These are phyloP conservation scores for Ballota nigra DNA, from an alignment of 257 asterid species.

Conservation along the genomic window DNA sequence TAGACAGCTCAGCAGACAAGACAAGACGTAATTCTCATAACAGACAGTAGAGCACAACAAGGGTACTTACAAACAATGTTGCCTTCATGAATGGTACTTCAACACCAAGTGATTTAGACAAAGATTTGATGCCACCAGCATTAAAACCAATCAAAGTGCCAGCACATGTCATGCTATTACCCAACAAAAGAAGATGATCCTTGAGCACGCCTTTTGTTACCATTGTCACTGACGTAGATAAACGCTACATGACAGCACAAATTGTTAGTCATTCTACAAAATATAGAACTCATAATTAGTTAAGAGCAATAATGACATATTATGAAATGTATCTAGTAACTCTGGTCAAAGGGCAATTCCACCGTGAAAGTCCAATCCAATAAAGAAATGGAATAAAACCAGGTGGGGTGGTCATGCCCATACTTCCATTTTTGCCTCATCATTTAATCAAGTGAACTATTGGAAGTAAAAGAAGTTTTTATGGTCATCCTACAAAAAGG, in stretches of 20 bases:
- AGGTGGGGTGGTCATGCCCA: conserved; percentile 1
- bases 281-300: not conserved
- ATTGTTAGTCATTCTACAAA: not conserved
- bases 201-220: conserved; percentile 97
- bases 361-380: not conserved
- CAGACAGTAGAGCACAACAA: conserved; percentile 7
- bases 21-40: conserved; percentile 1
- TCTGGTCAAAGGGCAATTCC: not conserved
- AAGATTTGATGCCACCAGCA: conserved; percentile 82
- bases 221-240: conserved; percentile 89
- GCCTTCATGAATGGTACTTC: conserved; percentile 95
- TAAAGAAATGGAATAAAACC: not conserved
- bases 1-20: conserved; percentile 14
- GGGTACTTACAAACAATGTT: conserved; percentile 71
- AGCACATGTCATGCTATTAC: conserved; percentile 92
- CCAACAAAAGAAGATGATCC: conserved; percentile 89
- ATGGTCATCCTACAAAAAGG: conserved; percentile 2
- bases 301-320: conserved; percentile 1
- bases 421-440: not conserved
- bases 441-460: not conserved
- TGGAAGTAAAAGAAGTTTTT: not conserved
- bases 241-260: conserved; percentile 54
- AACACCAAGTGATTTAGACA: conserved; percentile 70
- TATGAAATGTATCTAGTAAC: conserved; percentile 12
- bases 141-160: conserved; percentile 92